Evolutionary conservation across 345 rosid genomes (phyloP), one percentile per base, ranked within the genome.

Genomic region (Leavenworthia alabamica): DNA sequence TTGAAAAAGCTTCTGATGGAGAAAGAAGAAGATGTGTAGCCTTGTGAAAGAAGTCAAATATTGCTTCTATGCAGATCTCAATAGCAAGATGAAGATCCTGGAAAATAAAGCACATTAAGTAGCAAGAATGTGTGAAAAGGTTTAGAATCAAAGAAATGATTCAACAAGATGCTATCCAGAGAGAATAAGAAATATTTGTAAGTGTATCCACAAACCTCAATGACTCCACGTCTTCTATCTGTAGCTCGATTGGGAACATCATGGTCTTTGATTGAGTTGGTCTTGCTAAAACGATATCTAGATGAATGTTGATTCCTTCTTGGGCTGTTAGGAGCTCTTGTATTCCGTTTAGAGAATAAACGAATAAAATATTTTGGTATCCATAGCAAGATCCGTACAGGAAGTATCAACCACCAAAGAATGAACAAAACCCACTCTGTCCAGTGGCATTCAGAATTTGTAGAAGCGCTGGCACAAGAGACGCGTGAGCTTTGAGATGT

Each of bases 71-170:
- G 72, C 64, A 65, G 20, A 93, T 83, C 83, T 93, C 99, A 40
- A 89, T 86, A 19, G 80, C 96, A 53, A 93, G 81, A 73, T 93
- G 96, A 79, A 89, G 96, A 79, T 89, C 99, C 96, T 93, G 84
- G 33, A 68, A 22, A 40, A 27, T 26, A 65, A 17, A 59, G 43
- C 42, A 75, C 13, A 46, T 45, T 5, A 43, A 42, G 45, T 11
- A 40, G 35, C 13, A 16, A 14, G 19, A 28, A n/a, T 3, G 12
- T 19, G 59, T 16, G 15, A 36, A 24, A 35, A 53, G 16, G 19
- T 14, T 52, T n/a, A 3, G 4, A 52, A 60, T 3, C 36, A 22
- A 16, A 55, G 12, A 70, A 43, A 58, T 8, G 14, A 42, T 31
- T 58, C 16, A 61, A 46, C 56, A 7, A 14, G 40, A 46, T 17